A percentile compares a stretch with the other conserved stretches of the same genome.
phyloP scores from a whole-genome alignment of 2,329 filamentous ascomycete species.

The Bipolaris bicolor region DNA sequence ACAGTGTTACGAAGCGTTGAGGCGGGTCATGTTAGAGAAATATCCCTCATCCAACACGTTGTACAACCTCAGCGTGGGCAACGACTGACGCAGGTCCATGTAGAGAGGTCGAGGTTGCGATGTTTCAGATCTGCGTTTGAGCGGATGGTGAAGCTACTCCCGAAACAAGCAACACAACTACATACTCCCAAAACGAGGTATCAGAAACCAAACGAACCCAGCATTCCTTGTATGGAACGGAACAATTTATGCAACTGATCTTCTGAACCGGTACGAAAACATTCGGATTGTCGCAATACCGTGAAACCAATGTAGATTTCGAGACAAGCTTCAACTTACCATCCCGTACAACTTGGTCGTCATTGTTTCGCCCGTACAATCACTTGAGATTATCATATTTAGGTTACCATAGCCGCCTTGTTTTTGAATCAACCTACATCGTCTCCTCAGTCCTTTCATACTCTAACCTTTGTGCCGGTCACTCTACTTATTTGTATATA shows the following conservation, averaged over 20 bases:
- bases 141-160: constrained; percentile 30
- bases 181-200: constrained; percentile 14
- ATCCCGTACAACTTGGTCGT: constrained; percentile 21
- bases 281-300: constrained; percentile 17
- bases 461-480: constrained; percentile 39
- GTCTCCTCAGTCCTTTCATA: constrained; percentile 11
- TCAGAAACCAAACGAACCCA: constrained; percentile 20
- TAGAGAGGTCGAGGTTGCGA: constrained; percentile 13
- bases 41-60: not conserved
- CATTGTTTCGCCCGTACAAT: not conserved
- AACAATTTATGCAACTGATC: constrained; percentile 9
- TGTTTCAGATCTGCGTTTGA: constrained; percentile 39
- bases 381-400: constrained; percentile 5
- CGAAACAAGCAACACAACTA: constrained; percentile 27
- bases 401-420: not conserved
- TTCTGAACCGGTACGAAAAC: not conserved
- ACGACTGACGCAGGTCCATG: not conserved
- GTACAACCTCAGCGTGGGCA: not conserved
- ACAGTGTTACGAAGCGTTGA: not conserved
- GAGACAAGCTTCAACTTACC: constrained; percentile 30
- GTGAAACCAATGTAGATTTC: constrained; percentile 33
- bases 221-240: constrained; percentile 20
- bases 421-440: constrained; percentile 10
- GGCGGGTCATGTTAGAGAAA: not conserved
- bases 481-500: constrained; percentile 29